Evolutionary conservation across 164 flowering plant species (phyloP), one percentile per base, ranked within the genome.

Genomic region (Brasenia schreberi): DNA sequence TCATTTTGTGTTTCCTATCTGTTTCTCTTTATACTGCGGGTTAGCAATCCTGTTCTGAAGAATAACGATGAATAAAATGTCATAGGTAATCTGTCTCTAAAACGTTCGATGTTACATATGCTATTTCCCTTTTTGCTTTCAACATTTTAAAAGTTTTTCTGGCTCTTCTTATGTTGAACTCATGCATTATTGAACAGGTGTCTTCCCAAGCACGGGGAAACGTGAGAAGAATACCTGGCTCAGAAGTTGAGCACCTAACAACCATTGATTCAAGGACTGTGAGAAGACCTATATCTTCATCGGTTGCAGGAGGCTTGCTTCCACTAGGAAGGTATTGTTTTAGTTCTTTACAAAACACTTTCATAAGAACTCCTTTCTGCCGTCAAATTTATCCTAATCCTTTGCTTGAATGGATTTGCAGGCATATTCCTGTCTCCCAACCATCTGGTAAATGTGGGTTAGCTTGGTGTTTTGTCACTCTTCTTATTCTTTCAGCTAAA

Each of bases 231-330:
- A 53, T 75, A 18, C 56, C 73, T 64, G 61, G 76, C 44, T 62
- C 82, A 67, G 93, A 89, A 63, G 27, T 75, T 3, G 96, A 92
- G 66, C 76, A 90, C 43, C 71, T 80, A 27, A 77, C 96, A 27
- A 82, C 64, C 69, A 60, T 78, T 45, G 96, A 94, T 42, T 27
- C 86, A 16, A 78, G 96, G 63, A 87, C 82, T 73, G 67, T 43
- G 23, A 78, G 96, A 11, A 83, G 90, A 71, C 80, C 96, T 59
- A 84, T 91, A 7, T 84, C 95, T 52, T 64, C 72, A 60, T 81
- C 96, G 67, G 82, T 87, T 79, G 87, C 89, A 67, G 92, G 96
- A 67, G 95, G 96, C 33, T 76, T 94, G 72, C 96, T 97, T 79
- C 97, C 97, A 61, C 63, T 87, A n/a, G 90, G 90, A 83, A 89